These are phyloP conservation scores for Scedosporium aurantiacum DNA, from an alignment of 2,329 filamentous ascomycete genomes.

Conservation along the genomic window DNA sequence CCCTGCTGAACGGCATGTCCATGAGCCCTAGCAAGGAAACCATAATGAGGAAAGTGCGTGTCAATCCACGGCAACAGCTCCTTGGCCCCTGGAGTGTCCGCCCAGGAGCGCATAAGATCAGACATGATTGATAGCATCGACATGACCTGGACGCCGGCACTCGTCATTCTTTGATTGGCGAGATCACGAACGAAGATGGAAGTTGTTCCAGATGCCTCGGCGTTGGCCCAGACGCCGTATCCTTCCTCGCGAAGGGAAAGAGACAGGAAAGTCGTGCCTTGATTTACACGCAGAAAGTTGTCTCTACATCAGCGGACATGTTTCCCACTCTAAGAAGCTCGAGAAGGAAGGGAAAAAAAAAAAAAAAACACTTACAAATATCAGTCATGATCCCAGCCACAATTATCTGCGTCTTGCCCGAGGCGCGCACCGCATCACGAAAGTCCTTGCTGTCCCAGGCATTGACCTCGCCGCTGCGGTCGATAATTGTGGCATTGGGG, in stretches of 20 bases:
- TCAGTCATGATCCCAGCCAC: slow-evolving; percentile 64
- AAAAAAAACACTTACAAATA: slow-evolving; percentile 36
- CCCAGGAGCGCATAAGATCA: slow-evolving; percentile 64
- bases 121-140: slow-evolving; percentile 52
- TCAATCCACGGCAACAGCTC: slow-evolving; percentile 55
- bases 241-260: slow-evolving; percentile 60
- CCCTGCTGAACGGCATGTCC: slow-evolving; percentile 49
- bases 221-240: slow-evolving; percentile 64
- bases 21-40: slow-evolving; percentile 50
- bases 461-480: slow-evolving; percentile 61
- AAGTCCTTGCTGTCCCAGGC: slow-evolving; percentile 69
- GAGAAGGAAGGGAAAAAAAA: slow-evolving; percentile 11
- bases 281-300: background rate
- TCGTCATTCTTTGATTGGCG: slow-evolving; percentile 55
- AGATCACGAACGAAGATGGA: slow-evolving; percentile 48
- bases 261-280: slow-evolving; percentile 54
- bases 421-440: slow-evolving; percentile 50
- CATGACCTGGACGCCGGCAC: slow-evolving; percentile 54
- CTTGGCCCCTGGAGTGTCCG: slow-evolving; percentile 36
- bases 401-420: slow-evolving; percentile 59
- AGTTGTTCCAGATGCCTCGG: slow-evolving; percentile 60
- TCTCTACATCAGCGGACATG: background rate
- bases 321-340: background rate
- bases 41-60: slow-evolving; percentile 54
- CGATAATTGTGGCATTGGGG: slow-evolving; percentile 54